Percentiles rank a stretch among this genome's conserved stretches.
phyloP scores from a whole-genome alignment of 176 grass and related monocot genomes.

The Themeda triandra region DNA sequence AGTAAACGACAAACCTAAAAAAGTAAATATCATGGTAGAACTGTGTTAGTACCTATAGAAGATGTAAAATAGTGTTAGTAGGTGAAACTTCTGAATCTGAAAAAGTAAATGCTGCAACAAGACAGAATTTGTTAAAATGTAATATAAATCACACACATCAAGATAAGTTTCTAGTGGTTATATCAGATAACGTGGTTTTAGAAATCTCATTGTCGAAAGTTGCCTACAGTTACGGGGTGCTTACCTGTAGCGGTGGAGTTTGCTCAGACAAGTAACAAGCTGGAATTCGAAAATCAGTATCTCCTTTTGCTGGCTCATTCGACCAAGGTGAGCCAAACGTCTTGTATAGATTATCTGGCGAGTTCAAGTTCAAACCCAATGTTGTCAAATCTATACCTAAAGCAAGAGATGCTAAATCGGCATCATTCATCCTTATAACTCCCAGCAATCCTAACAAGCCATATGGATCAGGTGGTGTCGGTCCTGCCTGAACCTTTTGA shows the following conservation, averaged over 20 bases:
- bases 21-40: not conserved
- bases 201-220: not conserved
- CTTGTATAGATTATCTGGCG: slow-evolving; percentile 88
- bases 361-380: slow-evolving; percentile 88
- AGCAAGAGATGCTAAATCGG: slow-evolving; percentile 85
- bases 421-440: slow-evolving; percentile 73
- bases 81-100: slow-evolving; percentile 68
- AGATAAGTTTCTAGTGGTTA: not conserved
- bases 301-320: slow-evolving; percentile 75
- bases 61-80: slow-evolving; percentile 75
- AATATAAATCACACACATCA: not conserved
- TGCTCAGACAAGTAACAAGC: slow-evolving; percentile 68
- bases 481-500: slow-evolving; percentile 62
- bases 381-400: slow-evolving; percentile 91
- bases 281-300: slow-evolving; percentile 81
- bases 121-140: slow-evolving; percentile 34
- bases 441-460: slow-evolving; percentile 79
- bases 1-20: not conserved
- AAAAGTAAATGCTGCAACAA: slow-evolving; percentile 74
- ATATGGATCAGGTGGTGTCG: slow-evolving; percentile 69
- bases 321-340: slow-evolving; percentile 97
- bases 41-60: slow-evolving; percentile 80
- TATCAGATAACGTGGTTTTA: not conserved
- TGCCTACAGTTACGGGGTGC: not conserved
- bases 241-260: slow-evolving; percentile 67